A percentile compares a stretch with the other conserved stretches of the same genome.
phyloP scores from a whole-genome alignment of 2,329 filamentous ascomycete species.

The Botrytis deweyae region DNA sequence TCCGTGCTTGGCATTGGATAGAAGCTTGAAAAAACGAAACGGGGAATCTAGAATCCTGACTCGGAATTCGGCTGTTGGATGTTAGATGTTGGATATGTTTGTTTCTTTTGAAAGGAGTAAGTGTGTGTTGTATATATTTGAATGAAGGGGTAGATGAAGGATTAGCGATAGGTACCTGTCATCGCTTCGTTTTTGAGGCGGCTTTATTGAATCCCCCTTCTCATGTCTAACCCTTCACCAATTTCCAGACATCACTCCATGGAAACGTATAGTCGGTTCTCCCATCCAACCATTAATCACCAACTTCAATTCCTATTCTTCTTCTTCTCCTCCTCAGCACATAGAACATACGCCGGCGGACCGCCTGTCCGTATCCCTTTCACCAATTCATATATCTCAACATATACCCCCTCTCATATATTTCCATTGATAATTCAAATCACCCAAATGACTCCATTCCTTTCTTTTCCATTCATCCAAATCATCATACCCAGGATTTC shows the following conservation, averaged over 20 bases:
- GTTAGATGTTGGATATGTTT: not conserved
- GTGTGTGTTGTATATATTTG: not conserved
- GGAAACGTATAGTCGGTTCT: not conserved
- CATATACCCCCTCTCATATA: not conserved
- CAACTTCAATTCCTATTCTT: not conserved
- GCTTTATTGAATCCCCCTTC: not conserved
- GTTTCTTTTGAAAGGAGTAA: not conserved
- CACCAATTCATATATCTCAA: not conserved
- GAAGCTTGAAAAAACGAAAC: not conserved
- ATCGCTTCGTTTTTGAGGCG: not conserved
- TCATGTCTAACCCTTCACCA: not conserved
- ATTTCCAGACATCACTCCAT: not conserved
- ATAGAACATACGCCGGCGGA: not conserved
- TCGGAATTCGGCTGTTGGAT: not conserved
- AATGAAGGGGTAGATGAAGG: slow-evolving; percentile 3
- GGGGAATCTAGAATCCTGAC: not conserved
- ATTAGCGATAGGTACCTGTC: not conserved
- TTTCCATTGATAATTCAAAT: not conserved
- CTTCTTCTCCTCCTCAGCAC: not conserved
- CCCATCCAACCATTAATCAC: not conserved
- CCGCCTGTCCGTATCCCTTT: slow-evolving; percentile 5
- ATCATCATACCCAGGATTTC: not conserved
- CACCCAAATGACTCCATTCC: not conserved
- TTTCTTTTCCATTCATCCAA: not conserved
- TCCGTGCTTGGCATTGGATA: slow-evolving; percentile 13